Base-by-base conservation (phyloP, 2,329 filamentous ascomycete genomes). In the Diaporthe citri region DNA sequence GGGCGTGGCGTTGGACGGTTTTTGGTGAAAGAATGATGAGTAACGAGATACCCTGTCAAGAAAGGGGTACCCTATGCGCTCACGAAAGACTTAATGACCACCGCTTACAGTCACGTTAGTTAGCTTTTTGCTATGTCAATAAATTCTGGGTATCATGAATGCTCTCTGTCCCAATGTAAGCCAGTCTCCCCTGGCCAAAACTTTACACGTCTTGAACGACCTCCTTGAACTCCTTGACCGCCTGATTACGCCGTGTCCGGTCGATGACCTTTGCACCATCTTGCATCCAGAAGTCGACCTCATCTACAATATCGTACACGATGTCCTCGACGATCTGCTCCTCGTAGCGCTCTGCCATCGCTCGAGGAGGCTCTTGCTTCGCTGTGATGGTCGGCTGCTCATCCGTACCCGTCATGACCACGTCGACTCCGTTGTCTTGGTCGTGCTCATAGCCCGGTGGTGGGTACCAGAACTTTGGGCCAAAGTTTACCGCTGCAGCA, bases 291-390 rank as follows among this genome's bases (percentile, higher is more conserved):
- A 94, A 97, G 85, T 97, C 95, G 66, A 97, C 94, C 84, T 99
- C 97, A 81, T 99, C 97, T 43, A 98, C 89, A 71, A 99, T 90
- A 83, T 99, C 97, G 82, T 95, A 98, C 41, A 98, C 90, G 34
- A 98, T 88, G 80, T 99, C 97, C 85, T 99, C 97, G 20, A 93
- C 95, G 76, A 99, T 96, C 86, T 98, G 96, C 82, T 99, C 96
- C 75, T 92, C 91, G 83, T 95, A 98, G 43, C 97, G 91, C 76
- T 97, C 94, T 10, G 91, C 90, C 31, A 98, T 87, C 0, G 94
- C 87, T 46, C 90, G 88, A 1, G 92, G 78, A 9, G 69, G 52
- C 41, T 70, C 75, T 28, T 66, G 62, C 71, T 79, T 81, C 3
- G 69, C 77, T 20, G 25, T 70, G 17, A 67, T 56, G 15, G 62